Conservation (phyloP, 2,329 filamentous ascomycete species). For the Fusarium miscanthi region DNA sequence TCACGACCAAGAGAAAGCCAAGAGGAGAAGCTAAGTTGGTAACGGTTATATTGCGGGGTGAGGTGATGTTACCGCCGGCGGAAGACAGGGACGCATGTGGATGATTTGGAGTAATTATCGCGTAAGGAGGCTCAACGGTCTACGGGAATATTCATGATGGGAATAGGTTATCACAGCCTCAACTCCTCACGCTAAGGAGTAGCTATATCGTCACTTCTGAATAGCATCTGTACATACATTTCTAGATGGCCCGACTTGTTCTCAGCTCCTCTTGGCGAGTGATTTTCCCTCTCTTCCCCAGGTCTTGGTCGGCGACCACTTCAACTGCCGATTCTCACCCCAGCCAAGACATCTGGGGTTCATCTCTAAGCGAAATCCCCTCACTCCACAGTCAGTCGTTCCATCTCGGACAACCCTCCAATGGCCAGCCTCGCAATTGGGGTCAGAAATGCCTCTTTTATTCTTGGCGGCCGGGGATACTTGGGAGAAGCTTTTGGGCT, state of each 20-base stretch:
- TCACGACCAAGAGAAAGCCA: conserved; percentile 1
- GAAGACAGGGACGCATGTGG: neutral
- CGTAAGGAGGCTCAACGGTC: neutral
- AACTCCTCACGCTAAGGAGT: neutral
- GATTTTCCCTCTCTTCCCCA: neutral
- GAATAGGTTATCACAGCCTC: rapidly evolving
- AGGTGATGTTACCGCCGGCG: neutral
- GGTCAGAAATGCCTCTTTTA: conserved; percentile 13
- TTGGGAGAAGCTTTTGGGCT: neutral
- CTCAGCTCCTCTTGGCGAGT: conserved; percentile 11
- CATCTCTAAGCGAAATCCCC: neutral
- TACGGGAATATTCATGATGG: neutral
- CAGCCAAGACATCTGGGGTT: conserved; percentile 5
- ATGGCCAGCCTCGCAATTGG: neutral
- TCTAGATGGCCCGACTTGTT: neutral
- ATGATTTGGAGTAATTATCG: conserved; percentile 7
- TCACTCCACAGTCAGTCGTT: neutral
- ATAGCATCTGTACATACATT: too few relatives aligned
- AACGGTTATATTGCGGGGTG: neutral
- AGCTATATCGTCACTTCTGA: neutral
- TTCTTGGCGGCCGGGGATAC: neutral
- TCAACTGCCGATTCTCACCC: conserved; percentile 7
- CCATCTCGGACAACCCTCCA: neutral
- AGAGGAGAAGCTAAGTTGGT: conserved; percentile 7
- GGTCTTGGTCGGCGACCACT: conserved; percentile 5